Base-by-base conservation (phyloP, 768 basidiomycete species). In the Pleurotus tuoliensis region DNA sequence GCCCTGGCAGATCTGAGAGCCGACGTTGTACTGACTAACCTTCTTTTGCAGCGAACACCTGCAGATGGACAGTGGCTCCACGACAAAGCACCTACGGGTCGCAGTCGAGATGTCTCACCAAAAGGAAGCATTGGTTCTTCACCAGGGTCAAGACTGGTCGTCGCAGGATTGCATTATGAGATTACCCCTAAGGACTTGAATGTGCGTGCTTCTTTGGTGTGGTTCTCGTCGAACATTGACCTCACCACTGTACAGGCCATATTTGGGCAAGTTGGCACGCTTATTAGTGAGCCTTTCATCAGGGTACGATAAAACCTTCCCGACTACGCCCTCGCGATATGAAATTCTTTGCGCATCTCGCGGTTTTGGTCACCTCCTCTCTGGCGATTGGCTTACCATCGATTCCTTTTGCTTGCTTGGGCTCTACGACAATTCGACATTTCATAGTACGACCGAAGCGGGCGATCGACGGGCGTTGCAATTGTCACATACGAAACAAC, bases 381-480 rank as follows among this genome's bases (percentile, higher is more conserved):
- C 64, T 71, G 66, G 69, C 73, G 60, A 69, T 73, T 63, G 65
- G 64, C 69, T 63, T 66, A 64, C 65, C 65, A 64, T 71, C 64
- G 68, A 68, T 66, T 66, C 68, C 71, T 69, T 55, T 61, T 59
- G 53, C 56, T 52, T 60, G 44, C 52, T 52, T 58, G 56, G 58
- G 48, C 48, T 61, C 57, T 64, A 67, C 69, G 41, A 44, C 41
- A 22, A 74, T 63, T 63, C 63, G 65, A 57, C 57, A 62, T 48
- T 71, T 74, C 76, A 67, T 82, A 97, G 94, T 97, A 94, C 78
- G 94, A 97, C 76, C 87, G 90, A 69, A 95, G 94, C 64, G 94
- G 94, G 62, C 90, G 94, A 69, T 96, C 94, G 46, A 84, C 82
- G 16, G 94, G 94, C 58, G 79, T 84, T 63, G 94, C 89, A 57